Evolutionary conservation across 140 eudicot genomes (phyloP).

Genomic region (Stevia rebaudiana): DNA sequence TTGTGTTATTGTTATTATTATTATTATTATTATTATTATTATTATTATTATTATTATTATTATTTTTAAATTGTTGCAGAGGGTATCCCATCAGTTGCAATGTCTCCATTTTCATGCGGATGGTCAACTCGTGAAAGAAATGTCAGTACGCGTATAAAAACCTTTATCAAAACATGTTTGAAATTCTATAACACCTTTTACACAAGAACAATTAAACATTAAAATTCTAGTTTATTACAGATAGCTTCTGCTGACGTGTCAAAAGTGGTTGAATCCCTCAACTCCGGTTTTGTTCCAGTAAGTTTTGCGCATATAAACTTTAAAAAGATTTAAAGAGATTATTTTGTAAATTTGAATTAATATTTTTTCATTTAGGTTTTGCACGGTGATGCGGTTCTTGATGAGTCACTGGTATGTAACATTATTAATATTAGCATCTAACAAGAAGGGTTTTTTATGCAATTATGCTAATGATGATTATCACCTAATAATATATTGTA

Average conservation of each 20-base stretch:
- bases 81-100: conserved; percentile 89
- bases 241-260: conserved; percentile 61
- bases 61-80: conserved; percentile 38
- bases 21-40: too few species aligned
- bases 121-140: conserved; percentile 86
- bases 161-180: conserved; percentile 3
- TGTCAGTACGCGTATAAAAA: conserved; percentile 39
- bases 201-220: neutral
- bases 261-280: conserved; percentile 51
- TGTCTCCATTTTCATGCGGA: conserved; percentile 98
- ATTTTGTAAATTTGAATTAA: neutral
- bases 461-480: conserved; percentile 8
- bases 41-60: too few species aligned
- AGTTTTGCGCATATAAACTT: conserved; percentile 20
- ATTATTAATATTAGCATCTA: neutral
- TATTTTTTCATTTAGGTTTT: conserved; percentile 51
- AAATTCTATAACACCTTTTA: conserved; percentile 7
- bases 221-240: conserved; percentile 35
- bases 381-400: conserved; percentile 99
- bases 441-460: conserved; percentile 13
- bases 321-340: neutral
- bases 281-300: conserved; percentile 89
- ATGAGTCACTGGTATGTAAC: conserved; percentile 59
- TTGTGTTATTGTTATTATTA: neutral
- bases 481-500: conserved; percentile 1